These are phyloP conservation scores for Thermoascus crustaceus DNA, from an alignment of 2,329 filamentous ascomycete species.

Conservation along the genomic window DNA sequence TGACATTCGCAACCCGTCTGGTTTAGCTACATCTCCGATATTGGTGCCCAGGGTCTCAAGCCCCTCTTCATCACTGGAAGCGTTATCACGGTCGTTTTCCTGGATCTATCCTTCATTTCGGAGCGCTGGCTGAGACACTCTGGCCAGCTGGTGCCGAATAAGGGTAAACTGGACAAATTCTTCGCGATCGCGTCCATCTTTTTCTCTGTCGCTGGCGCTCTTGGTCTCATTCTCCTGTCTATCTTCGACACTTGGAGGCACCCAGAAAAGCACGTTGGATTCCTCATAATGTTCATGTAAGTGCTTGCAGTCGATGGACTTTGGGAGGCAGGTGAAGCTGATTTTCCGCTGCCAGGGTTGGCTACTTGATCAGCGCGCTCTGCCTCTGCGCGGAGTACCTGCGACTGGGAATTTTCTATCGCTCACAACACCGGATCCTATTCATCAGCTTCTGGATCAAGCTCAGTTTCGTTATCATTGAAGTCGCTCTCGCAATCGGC, in stretches of 20 bases:
- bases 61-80: slow-evolving; percentile 56
- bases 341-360: slow-evolving; percentile 36
- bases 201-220: slow-evolving; percentile 68
- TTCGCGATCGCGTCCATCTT: slow-evolving; percentile 32
- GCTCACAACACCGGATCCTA: slow-evolving; percentile 60
- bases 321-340: too few species aligned
- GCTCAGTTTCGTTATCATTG: slow-evolving; percentile 71
- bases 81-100: slow-evolving; percentile 61
- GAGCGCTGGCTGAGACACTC: slow-evolving; percentile 81
- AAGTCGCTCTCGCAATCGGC: slow-evolving; percentile 57
- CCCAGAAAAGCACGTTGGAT: slow-evolving; percentile 60
- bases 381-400: slow-evolving; percentile 90
- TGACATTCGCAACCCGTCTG: slow-evolving; percentile 6
- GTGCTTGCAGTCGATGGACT: slow-evolving; percentile 6
- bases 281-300: slow-evolving; percentile 71
- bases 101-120: slow-evolving; percentile 70
- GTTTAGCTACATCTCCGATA: slow-evolving; percentile 42
- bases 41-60: slow-evolving; percentile 51
- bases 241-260: slow-evolving; percentile 78
- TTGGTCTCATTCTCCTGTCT: slow-evolving; percentile 71
- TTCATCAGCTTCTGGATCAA: slow-evolving; percentile 81
- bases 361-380: slow-evolving; percentile 76
- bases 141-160: slow-evolving; percentile 70
- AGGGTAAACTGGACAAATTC: slow-evolving; percentile 30
- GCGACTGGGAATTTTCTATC: slow-evolving; percentile 71